These are phyloP conservation scores for Solanum etuberosum DNA, from an alignment of 257 asterid species.

Conservation along the genomic window DNA sequence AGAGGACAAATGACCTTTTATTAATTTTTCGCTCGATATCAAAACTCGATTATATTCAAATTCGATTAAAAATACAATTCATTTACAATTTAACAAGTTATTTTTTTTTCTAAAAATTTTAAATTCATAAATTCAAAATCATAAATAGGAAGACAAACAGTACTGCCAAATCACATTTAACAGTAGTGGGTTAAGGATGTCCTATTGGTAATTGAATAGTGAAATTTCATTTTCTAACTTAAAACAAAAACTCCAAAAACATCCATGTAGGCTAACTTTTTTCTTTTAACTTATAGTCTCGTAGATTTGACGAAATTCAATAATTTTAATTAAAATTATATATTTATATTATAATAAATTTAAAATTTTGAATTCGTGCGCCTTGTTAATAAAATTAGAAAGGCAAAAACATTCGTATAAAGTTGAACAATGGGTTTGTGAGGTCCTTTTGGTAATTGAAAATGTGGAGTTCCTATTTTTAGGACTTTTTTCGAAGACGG, in stretches of 20 bases:
- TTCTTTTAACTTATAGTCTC: not conserved
- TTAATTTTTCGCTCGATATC: not conserved
- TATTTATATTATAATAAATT: not conserved
- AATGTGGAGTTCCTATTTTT: no score
- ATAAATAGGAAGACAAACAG: not conserved
- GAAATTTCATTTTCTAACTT: not conserved
- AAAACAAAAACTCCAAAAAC: not conserved
- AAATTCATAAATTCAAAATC: not conserved
- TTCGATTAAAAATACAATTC: no score
- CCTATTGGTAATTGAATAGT: not conserved
- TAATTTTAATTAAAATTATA: not conserved
- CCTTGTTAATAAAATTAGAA: not conserved
- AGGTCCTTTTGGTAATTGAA: not conserved
- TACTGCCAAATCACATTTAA: not conserved
- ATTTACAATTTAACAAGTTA: not conserved
- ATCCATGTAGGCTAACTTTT: not conserved
- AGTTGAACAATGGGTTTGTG: not conserved
- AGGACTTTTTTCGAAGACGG: no score
- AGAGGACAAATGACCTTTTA: not conserved
- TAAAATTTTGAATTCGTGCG: not conserved
- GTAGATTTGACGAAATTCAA: not conserved
- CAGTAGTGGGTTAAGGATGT: not conserved
- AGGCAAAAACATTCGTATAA: not conserved
- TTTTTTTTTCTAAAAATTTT: not conserved
- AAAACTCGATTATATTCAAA: not conserved